A percentile compares a stretch with the other conserved stretches of the same genome.
Evolutionary conservation across 805 yeast genomes (phyloP).

Genomic region (Cyberlindnera samutprakarnensis): DNA sequence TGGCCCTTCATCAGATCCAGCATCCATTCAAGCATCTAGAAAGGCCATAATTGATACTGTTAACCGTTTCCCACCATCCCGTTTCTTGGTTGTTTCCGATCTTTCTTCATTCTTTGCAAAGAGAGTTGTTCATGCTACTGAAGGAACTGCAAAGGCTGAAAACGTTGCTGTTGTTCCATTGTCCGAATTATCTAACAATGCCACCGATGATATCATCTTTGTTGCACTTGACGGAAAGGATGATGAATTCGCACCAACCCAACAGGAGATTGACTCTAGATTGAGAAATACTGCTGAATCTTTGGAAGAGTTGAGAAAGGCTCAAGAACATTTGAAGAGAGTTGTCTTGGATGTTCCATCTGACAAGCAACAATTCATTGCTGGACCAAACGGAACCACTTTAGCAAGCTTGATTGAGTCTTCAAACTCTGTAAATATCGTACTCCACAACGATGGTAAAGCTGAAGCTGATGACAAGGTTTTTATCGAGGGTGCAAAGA

Average conservation of each 20-base stretch:
- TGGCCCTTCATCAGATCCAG: slow-evolving; percentile 39
- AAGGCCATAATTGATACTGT: slow-evolving; percentile 66
- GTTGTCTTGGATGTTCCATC: slow-evolving; percentile 44
- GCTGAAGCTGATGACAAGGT: slow-evolving; percentile 45
- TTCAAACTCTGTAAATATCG: slow-evolving; percentile 30
- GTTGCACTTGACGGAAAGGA: slow-evolving; percentile 38
- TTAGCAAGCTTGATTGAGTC: slow-evolving; percentile 33
- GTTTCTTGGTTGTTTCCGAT: slow-evolving; percentile 50
- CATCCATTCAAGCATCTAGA: slow-evolving; percentile 55
- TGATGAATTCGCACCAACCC: slow-evolving; percentile 70
- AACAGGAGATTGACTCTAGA: slow-evolving; percentile 47
- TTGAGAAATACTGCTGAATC: slow-evolving; percentile 47
- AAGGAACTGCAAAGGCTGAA: slow-evolving; percentile 33
- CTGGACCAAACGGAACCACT: slow-evolving; percentile 57
- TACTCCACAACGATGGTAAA: slow-evolving; percentile 32
- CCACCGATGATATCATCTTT: slow-evolving; percentile 41
- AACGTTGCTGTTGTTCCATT: slow-evolving; percentile 54
- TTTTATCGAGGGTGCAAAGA: slow-evolving; percentile 60
- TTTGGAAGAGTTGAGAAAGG: slow-evolving; percentile 50
- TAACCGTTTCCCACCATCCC: slow-evolving; percentile 63
- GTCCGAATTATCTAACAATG: slow-evolving; percentile 38
- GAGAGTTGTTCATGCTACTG: slow-evolving; percentile 36
- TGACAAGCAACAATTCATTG: slow-evolving; percentile 49
- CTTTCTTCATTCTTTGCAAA: slow-evolving; percentile 55
- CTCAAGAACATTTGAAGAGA: slow-evolving; percentile 45